Conservation (phyloP, 1,284 basidiomycete species). For the Chondrostereum purpureum region DNA sequence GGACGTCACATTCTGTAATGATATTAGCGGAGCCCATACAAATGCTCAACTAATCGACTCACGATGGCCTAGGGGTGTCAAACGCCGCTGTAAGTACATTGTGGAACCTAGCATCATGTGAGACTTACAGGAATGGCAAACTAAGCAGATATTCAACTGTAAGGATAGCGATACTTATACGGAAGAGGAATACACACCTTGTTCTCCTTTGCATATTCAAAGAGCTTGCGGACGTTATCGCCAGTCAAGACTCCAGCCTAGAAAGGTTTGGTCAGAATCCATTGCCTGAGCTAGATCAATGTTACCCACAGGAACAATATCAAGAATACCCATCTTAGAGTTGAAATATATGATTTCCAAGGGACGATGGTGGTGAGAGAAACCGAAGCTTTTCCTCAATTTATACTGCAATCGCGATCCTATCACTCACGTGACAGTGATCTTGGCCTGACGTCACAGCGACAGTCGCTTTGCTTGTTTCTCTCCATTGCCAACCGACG, state of each 20-base stretch:
- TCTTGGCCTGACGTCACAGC: no score
- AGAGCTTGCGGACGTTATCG: conserved; percentile 82
- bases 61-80: conserved; percentile 56
- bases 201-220: conserved; percentile 81
- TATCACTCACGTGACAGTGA: no score
- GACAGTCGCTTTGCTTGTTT: not conserved
- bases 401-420: no score
- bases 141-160: conserved; percentile 33
- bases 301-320: conserved; percentile 59
- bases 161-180: no score
- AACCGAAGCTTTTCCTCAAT: no score
- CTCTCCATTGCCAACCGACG: not conserved
- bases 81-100: conserved; percentile 3
- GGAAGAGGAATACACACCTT: conserved; percentile 46
- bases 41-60: conserved; percentile 33
- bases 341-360: not conserved
- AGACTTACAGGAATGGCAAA: conserved; percentile 81
- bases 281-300: conserved; percentile 6
- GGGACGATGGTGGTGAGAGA: not conserved
- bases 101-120: not conserved
- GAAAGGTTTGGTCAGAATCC: conserved; percentile 1
- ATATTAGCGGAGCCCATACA: no score
- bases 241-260: conserved; percentile 86
- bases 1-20: conserved; percentile 72
- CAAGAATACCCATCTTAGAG: conserved; percentile 56